Evolutionary conservation across 371 early-diverging fungal species (phyloP).

Genomic region (Mucor indicus): DNA sequence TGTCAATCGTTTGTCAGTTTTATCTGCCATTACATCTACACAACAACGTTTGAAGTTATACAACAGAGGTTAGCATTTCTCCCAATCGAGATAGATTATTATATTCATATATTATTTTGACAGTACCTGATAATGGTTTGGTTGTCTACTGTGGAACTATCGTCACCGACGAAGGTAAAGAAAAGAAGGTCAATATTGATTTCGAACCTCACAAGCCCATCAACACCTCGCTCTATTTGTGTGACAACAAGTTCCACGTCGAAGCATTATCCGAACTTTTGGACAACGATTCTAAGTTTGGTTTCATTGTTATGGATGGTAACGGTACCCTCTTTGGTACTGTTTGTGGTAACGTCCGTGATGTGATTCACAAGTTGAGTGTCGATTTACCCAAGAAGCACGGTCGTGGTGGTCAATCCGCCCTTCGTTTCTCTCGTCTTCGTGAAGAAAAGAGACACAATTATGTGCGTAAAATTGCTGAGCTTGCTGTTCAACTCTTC

Average conservation of each 20-base stretch:
- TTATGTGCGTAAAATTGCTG: constrained; percentile 98
- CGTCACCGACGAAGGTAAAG: constrained; percentile 98
- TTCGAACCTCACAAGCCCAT: constrained; percentile 99
- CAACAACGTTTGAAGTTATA: constrained; percentile 98
- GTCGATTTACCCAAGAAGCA: constrained; percentile 99
- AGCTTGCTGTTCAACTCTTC: constrained; percentile 79
- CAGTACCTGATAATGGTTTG: constrained; percentile 92
- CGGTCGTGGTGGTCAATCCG: constrained; percentile 99
- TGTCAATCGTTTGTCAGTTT: constrained; percentile 98
- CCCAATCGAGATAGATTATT: not conserved
- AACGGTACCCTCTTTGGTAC: constrained; percentile 97
- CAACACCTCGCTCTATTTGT: constrained; percentile 99
- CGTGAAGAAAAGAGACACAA: constrained; percentile 99
- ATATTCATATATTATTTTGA: not conserved
- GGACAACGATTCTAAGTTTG: constrained; percentile 97
- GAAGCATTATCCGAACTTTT: constrained; percentile 92
- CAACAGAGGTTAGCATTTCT: constrained; percentile 37
- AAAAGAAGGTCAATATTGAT: constrained; percentile 98
- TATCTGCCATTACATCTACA: constrained; percentile 98
- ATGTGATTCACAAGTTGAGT: constrained; percentile 90
- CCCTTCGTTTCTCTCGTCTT: constrained; percentile 98
- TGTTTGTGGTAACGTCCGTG: constrained; percentile 95
- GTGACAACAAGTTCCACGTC: constrained; percentile 99
- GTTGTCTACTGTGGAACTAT: constrained; percentile 98
- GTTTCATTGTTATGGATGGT: constrained; percentile 99